These are phyloP conservation scores for Hypoxylon sp. DNA, from an alignment of 2,329 filamentous ascomycete species.

Conservation along the genomic window DNA sequence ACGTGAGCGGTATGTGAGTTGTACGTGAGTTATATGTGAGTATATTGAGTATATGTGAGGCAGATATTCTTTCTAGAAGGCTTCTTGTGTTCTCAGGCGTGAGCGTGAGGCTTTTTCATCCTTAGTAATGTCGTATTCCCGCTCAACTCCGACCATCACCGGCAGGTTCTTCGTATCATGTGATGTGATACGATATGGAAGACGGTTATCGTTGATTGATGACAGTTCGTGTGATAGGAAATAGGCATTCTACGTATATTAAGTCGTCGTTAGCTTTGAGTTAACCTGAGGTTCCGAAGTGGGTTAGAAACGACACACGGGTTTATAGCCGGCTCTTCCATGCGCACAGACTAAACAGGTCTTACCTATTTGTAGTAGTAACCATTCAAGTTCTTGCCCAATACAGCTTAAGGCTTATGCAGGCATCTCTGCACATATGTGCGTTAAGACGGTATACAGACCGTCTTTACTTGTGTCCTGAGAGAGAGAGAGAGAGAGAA, in stretches of 20 bases:
- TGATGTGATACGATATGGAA: conserved; percentile 29
- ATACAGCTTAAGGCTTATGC: conserved; percentile 6
- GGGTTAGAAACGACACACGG: conserved; percentile 21
- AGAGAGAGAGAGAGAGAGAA: too few species aligned
- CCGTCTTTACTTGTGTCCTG: neutral
- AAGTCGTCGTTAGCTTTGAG: conserved; percentile 33
- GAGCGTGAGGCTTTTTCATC: conserved; percentile 17
- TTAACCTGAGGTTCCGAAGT: conserved; percentile 19
- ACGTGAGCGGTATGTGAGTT: neutral
- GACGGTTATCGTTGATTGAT: conserved; percentile 5
- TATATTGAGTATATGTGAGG: conserved; percentile 39
- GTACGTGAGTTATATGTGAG: conserved; percentile 1
- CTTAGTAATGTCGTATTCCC: conserved; percentile 23
- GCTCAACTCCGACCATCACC: conserved; percentile 26
- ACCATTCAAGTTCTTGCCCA: conserved; percentile 5
- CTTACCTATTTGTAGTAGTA: neutral
- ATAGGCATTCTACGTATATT: conserved; percentile 2
- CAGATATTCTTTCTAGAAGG: conserved; percentile 41
- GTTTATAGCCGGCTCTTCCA: conserved; percentile 3
- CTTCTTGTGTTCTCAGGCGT: conserved; percentile 16
- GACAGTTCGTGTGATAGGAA: neutral
- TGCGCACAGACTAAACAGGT: conserved; percentile 13
- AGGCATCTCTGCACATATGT: neutral
- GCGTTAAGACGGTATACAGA: conserved; percentile 4
- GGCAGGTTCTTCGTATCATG: conserved; percentile 38